Evolutionary conservation across 2,329 filamentous ascomycete genomes (phyloP), one percentile per base, ranked within the genome.

Genomic region (Calonectria pteridis): DNA sequence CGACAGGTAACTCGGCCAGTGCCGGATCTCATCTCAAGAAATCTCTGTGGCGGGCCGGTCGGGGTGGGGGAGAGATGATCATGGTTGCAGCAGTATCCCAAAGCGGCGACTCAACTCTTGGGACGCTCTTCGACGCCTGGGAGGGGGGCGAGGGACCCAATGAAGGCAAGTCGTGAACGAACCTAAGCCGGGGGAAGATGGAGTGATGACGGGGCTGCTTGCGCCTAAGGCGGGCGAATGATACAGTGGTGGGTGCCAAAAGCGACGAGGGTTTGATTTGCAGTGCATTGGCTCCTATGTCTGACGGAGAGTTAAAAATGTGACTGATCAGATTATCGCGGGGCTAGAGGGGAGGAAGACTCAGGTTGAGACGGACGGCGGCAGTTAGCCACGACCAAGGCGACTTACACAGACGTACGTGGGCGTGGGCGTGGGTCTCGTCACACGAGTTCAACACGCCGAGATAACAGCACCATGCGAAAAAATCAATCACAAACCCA

Each of bases 1-100:
- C 71, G 63, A 77, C 72, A 18, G 71, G 74, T 74, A 70, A 70
- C 70, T 31, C 67, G 75, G 64, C 58, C 74, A 63, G 69, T 62
- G 49, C 66, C 70, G 68, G 50, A 78, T 78, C 71, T 76, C 77
- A 79, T 75, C 68, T 77, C 67, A 37, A n/a, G 55, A 71, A 59
- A 67, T 63, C 64, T 67, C 64, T 72, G 46, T 43, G 46, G 64
- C 64, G 64, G 69, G 64, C 69, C 69, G 69, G 69, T 53, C 55
- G 33, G 69, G 65, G 64, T 29, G 64, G 50, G 50, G 46, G 29
- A 50, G 63, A n/a, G 26, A 53, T 53, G 55, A 72, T 69, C 55
- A 63, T 63, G 67, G 46, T 64, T 69, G 58, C 67, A 69, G 63
- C 37, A 43, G 26, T 43, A 31, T 58, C 53, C 40, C 10, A 69